Conservation (phyloP, 2,329 filamentous ascomycete species). For the Aspergillus chevalieri region DNA sequence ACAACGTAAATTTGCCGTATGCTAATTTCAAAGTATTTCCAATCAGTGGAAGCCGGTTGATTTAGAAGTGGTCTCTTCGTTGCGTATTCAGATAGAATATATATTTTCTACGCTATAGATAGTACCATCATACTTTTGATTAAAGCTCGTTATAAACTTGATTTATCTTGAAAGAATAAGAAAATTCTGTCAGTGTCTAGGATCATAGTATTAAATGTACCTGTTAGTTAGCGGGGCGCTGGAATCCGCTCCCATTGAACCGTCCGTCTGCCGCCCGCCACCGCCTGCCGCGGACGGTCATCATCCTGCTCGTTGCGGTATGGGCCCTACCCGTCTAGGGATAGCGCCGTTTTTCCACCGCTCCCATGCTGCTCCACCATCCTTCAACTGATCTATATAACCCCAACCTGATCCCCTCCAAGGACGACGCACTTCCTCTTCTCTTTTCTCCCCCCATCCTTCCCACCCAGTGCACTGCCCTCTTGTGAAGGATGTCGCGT, state of each 20-base stretch:
- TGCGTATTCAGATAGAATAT: too few relatives aligned
- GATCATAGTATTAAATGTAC: too few relatives aligned
- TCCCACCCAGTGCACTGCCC: conserved; percentile 3
- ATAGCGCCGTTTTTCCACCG: conserved; percentile 7
- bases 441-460: conserved; percentile 1
- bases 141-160: too few relatives aligned
- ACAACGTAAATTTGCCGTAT: too few relatives aligned
- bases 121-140: too few relatives aligned
- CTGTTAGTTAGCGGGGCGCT: too few relatives aligned
- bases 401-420: conserved; percentile 4
- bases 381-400: conserved; percentile 8
- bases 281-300: conserved; percentile 3
- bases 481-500: background rate
- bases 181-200: too few relatives aligned
- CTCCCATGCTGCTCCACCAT: conserved; percentile 6
- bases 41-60: too few relatives aligned
- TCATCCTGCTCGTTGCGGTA: conserved; percentile 2
- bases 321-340: conserved; percentile 3
- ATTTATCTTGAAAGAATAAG: too few relatives aligned
- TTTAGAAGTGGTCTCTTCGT: too few relatives aligned
- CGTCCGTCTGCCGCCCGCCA: conserved; percentile 4
- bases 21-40: too few relatives aligned
- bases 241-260: conserved; percentile 1
- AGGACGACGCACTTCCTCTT: conserved; percentile 5
- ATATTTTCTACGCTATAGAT: too few relatives aligned